Evolutionary conservation across 2,329 filamentous ascomycete species (phyloP).

Genomic region (Capronia coronata): DNA sequence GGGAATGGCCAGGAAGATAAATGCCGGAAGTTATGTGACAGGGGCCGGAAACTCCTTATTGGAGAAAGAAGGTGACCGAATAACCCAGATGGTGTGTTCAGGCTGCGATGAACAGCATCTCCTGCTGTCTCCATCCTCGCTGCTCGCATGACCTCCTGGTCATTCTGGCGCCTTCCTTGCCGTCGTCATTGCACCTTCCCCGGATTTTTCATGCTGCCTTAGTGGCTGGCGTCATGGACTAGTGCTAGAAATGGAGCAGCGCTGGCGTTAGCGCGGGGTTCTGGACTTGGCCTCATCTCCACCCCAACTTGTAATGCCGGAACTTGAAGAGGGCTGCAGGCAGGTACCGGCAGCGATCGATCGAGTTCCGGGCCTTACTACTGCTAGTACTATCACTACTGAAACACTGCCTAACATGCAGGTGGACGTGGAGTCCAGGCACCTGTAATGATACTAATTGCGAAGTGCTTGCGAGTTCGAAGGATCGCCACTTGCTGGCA

Average conservation of each 20-base stretch:
- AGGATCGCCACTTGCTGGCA: no score
- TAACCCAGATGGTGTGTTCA: constrained; percentile 5
- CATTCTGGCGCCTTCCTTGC: constrained; percentile 18
- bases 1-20: constrained; percentile 1
- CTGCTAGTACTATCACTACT: not conserved
- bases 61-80: constrained; percentile 1
- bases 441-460: no score
- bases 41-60: not conserved
- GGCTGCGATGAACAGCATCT: not conserved
- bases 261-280: constrained; percentile 17
- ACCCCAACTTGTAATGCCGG: not conserved
- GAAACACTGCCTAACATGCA: no score
- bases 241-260: not conserved
- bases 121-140: not conserved
- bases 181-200: constrained; percentile 20
- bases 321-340: not conserved
- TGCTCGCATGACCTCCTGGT: constrained; percentile 23
- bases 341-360: not conserved
- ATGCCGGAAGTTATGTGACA: not conserved
- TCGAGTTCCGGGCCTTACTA: no score
- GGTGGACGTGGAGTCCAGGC: no score
- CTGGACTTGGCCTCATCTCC: not conserved
- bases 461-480: no score
- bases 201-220: constrained; percentile 15
- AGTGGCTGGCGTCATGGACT: not conserved